A percentile compares a stretch with the other conserved stretches of the same genome.
Conservation (phyloP, 2,329 filamentous ascomycete genomes). For the Fusarium mangiferae region DNA sequence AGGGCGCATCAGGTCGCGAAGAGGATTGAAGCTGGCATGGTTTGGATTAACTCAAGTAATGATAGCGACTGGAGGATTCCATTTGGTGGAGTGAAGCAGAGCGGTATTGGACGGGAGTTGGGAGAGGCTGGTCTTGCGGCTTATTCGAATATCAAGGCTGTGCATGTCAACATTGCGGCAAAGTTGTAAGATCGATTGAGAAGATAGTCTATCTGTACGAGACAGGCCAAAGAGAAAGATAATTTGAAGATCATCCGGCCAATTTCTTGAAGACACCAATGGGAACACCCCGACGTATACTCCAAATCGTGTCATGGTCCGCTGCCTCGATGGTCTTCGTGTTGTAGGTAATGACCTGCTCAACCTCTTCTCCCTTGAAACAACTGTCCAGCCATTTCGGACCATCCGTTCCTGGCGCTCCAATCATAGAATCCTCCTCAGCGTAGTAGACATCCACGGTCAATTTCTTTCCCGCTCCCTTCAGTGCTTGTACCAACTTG, state of each 20-base stretch:
- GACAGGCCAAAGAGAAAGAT: fast-evolving
- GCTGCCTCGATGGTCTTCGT: neutral
- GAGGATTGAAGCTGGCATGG: slow-evolving; percentile 69
- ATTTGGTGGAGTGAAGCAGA: slow-evolving; percentile 61
- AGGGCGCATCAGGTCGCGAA: slow-evolving; percentile 60
- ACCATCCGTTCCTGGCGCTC: neutral
- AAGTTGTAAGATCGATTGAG: neutral
- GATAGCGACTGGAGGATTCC: slow-evolving; percentile 57
- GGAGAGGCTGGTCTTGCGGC: slow-evolving; percentile 58
- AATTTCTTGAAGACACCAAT: neutral
- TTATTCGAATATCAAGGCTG: slow-evolving; percentile 57
- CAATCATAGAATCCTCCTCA: slow-evolving; percentile 20
- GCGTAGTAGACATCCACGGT: slow-evolving; percentile 17
- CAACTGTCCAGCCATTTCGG: slow-evolving; percentile 12
- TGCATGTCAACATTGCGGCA: slow-evolving; percentile 56
- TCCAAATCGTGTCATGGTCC: slow-evolving; percentile 21
- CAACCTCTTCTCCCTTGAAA: neutral
- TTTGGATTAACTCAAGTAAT: slow-evolving; percentile 62
- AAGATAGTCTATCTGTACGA: neutral
- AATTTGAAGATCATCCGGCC: neutral
- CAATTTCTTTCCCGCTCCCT: neutral
- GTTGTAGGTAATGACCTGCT: neutral
- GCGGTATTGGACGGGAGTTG: slow-evolving; percentile 58
- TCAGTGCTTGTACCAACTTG: neutral
- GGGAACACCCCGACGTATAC: neutral